A percentile compares a stretch with the other conserved stretches of the same genome.
Conservation (phyloP, 225 moss, liverwort and hornwort genomes). For the Asterella californica region DNA sequence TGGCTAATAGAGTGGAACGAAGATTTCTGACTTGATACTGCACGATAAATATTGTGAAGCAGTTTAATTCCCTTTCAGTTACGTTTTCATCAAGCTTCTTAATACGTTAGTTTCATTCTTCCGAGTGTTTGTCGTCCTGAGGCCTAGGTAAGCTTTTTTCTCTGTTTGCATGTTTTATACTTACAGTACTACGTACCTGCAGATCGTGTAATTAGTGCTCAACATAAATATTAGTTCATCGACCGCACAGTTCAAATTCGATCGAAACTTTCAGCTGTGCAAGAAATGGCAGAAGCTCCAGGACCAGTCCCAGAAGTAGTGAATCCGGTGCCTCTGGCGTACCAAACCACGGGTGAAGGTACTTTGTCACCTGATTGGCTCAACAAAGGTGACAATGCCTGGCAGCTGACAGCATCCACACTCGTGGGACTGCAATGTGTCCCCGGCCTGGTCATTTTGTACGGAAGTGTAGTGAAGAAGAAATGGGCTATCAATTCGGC, state of each 20-base stretch:
- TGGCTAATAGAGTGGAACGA: background rate
- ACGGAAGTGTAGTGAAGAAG: constrained; percentile 50
- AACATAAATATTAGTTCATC: background rate
- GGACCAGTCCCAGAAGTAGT: background rate
- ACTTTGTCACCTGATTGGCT: constrained; percentile 29
- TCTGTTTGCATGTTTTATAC: background rate
- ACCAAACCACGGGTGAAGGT: background rate
- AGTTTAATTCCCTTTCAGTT: too few relatives aligned
- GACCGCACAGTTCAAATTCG: too few relatives aligned
- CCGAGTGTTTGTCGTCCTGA: too few relatives aligned
- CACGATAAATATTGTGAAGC: too few relatives aligned
- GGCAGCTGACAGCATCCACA: constrained; percentile 44
- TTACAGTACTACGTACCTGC: background rate
- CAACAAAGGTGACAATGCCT: constrained; percentile 46
- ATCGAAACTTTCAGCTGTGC: background rate
- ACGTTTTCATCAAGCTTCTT: background rate
- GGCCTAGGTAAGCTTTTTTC: background rate
- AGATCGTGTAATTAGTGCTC: background rate
- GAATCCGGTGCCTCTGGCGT: background rate
- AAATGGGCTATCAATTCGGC: constrained; percentile 52
- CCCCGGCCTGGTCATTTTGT: constrained; percentile 43
- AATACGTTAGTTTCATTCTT: too few relatives aligned
- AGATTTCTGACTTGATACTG: background rate
- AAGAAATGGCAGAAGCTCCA: constrained; percentile 18
- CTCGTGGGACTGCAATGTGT: constrained; percentile 45